Percentiles rank a stretch among this genome's conserved stretches.
These are phyloP conservation scores for Mycena venus DNA, from an alignment of 768 basidiomycete genomes.

Conservation along the genomic window DNA sequence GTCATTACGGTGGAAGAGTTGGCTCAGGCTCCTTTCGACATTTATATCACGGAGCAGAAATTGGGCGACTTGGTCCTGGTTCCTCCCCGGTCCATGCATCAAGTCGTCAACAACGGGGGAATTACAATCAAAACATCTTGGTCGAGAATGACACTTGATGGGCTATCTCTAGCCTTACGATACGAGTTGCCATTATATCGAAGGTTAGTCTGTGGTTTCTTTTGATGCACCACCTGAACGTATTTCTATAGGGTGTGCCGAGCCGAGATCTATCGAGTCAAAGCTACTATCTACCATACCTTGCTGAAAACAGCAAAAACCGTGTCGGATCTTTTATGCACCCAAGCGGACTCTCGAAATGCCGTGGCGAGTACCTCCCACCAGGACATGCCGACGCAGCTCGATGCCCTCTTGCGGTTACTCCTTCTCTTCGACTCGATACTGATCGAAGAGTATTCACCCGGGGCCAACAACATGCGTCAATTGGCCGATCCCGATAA, in stretches of 20 bases:
- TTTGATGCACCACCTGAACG: not conserved
- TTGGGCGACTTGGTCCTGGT: conserved; percentile 86
- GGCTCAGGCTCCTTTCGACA: conserved; percentile 71
- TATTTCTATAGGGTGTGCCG: conserved; percentile 76
- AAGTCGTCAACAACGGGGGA: conserved; percentile 86
- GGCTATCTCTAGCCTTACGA: conserved; percentile 70
- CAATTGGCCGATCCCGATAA: not conserved
- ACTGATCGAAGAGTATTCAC: conserved; percentile 37
- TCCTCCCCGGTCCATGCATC: conserved; percentile 85
- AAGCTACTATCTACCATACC: conserved; percentile 71
- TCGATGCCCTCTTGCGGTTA: conserved; percentile 10
- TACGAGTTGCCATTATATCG: conserved; percentile 86
- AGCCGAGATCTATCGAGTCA: conserved; percentile 81
- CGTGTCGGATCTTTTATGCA: not conserved
- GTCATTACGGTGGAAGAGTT: conserved; percentile 75
- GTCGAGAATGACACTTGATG: conserved; percentile 85
- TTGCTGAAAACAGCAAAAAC: conserved; percentile 48
- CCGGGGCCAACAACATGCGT: conserved; percentile 35
- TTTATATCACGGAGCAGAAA: conserved; percentile 81
- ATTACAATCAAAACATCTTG: conserved; percentile 88
- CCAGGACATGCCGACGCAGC: conserved; percentile 5
- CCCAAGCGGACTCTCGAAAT: conserved; percentile 2
- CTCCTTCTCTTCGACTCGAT: conserved; percentile 31
- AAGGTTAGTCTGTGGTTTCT: conserved; percentile 59
- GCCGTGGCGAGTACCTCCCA: conserved; percentile 2